Percentiles rank a stretch among this genome's conserved stretches.
Conservation (phyloP, 1,284 basidiomycete genomes). For the Pulveroboletus sp. region DNA sequence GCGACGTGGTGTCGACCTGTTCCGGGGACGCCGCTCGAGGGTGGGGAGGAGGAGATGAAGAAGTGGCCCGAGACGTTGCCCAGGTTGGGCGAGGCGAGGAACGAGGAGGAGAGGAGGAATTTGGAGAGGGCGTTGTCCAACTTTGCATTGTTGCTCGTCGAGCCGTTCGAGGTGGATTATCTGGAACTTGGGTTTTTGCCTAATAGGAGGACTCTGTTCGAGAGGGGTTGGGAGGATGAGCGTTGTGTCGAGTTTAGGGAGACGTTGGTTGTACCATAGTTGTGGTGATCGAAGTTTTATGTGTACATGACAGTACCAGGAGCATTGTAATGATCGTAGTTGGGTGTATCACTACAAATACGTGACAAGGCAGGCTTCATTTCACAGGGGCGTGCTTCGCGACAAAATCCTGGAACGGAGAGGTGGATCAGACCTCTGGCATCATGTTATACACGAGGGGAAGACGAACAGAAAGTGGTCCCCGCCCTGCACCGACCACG, state of each 20-base stretch:
- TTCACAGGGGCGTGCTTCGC: conserved; percentile 9
- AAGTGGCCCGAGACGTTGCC: conserved; percentile 54
- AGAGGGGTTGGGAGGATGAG: conserved; percentile 36
- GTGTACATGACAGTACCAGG: too few relatives aligned
- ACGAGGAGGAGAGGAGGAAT: conserved; percentile 44
- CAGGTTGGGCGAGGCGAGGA: conserved; percentile 44
- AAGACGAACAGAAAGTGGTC: conserved; percentile 6
- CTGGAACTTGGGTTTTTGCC: conserved; percentile 55
- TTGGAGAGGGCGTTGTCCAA: conserved; percentile 55
- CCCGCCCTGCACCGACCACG: neutral
- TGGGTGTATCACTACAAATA: neutral
- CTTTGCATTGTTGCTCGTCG: conserved; percentile 65
- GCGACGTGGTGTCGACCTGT: conserved; percentile 65
- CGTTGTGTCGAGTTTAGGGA: conserved; percentile 48
- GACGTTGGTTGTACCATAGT: conserved; percentile 57
- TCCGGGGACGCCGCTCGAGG: conserved; percentile 52
- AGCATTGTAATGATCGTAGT: neutral
- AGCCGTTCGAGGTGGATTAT: conserved; percentile 65
- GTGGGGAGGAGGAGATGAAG: conserved; percentile 53
- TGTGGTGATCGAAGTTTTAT: too few relatives aligned
- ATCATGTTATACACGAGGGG: neutral
- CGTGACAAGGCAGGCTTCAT: neutral
- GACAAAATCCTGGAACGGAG: conserved; percentile 5
- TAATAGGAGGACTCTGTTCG: conserved; percentile 57
- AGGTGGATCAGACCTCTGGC: neutral